Evolutionary conservation across 108 stramenopile genomes (phyloP).

Genomic region (Cyclotella baltica): DNA sequence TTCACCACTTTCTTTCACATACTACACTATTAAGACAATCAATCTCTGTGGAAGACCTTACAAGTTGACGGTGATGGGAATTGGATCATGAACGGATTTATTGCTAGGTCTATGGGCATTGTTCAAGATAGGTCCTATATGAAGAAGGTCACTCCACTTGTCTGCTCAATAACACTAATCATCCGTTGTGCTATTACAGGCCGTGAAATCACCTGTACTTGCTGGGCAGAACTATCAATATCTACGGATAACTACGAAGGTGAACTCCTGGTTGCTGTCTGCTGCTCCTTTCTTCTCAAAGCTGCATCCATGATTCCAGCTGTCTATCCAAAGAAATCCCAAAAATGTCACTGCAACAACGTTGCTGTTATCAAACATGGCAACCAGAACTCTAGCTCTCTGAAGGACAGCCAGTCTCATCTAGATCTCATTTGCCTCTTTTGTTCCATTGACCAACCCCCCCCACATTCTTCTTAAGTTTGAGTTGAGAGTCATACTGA

Average conservation of each 20-base stretch:
- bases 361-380: slow-evolving; percentile 1
- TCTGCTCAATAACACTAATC: too few relatives aligned
- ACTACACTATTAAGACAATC: not conserved
- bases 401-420: too few relatives aligned
- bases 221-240: not conserved
- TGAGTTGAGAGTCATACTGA: too few relatives aligned
- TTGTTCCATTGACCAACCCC: not conserved
- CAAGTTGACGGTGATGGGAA: not conserved
- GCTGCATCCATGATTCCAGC: not conserved
- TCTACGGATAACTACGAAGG: slow-evolving; percentile 10
- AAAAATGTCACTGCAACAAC: slow-evolving; percentile 11
- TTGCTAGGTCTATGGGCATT: not conserved
- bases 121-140: slow-evolving; percentile 21
- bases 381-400: not conserved
- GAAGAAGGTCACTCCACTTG: too few relatives aligned
- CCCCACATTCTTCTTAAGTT: not conserved
- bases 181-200: not conserved
- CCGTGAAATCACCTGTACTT: not conserved
- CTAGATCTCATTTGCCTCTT: not conserved
- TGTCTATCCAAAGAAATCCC: not conserved
- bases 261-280: not conserved
- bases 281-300: not conserved
- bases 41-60: not conserved
- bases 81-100: not conserved
- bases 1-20: not conserved